Base-by-base conservation (phyloP, 139 green algal species). In the Klebsormidium nitens region DNA sequence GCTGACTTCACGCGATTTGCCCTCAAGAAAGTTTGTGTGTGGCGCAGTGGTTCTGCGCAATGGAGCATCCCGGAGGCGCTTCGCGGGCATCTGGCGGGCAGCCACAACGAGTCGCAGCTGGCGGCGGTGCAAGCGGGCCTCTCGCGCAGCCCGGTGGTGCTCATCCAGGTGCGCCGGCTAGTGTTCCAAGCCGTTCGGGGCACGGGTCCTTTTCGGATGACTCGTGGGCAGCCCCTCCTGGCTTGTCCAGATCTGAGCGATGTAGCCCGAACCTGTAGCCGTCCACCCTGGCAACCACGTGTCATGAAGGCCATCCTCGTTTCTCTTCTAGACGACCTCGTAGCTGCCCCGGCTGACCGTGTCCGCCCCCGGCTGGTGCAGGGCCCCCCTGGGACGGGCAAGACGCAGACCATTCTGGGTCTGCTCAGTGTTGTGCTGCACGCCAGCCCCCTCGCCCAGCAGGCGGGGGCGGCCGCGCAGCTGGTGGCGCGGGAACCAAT, bases 351-450 rank as follows among this genome's bases (percentile, higher is more conserved):
- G 28, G 49, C 32, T 34, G 28, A 28, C 19, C 19, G 49, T 19
- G 28, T 28, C 11, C 49, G 17, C 28, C 6, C 17, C 19, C 37
- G 44, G 5, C 37, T 75, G 60, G 74, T 83, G 34, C 79, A 86
- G 61, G 81, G 81, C 0, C 81, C 81, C 17, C 81, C 81, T 4
- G 81, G 81, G 14, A 86, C 81, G 3, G 81, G 81, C 35, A 86
- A 86, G 63, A 86, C 81, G 4, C 72, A 76, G 23, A 85, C 77
- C 40, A 80, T 84, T 23, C 60, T 84, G 42, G 74, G 72, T 19
- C 47, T 84, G n/a, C 42, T 84, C 29, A 75, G 46, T 32, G 78
- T 75, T 3, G 56, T 84, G 17, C 66, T 84, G 23, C 73, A 81
- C 26, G 47, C 76, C 1, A 75, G 5, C 5, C 34, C 32, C 66